These are phyloP conservation scores for Saturnispora sekii DNA, from an alignment of 805 yeast species.

Conservation along the genomic window DNA sequence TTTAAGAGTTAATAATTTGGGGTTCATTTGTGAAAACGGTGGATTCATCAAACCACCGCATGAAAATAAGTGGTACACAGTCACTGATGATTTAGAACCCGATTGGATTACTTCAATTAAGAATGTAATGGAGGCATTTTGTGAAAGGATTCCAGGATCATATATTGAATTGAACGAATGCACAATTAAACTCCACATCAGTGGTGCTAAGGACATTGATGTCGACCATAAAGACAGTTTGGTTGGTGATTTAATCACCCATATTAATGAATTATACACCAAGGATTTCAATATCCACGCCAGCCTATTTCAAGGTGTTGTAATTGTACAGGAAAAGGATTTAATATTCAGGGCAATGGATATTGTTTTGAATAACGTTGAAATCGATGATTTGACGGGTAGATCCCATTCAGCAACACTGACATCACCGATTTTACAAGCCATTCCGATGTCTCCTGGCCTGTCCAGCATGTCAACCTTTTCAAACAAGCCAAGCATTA, in stretches of 20 bases:
- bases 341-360: slow-evolving; percentile 47
- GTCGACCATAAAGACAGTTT: slow-evolving; percentile 54
- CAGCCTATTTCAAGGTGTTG: slow-evolving; percentile 54
- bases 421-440: slow-evolving; percentile 10
- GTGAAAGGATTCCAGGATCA: slow-evolving; percentile 76
- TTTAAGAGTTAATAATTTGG: slow-evolving; percentile 57
- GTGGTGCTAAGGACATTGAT: slow-evolving; percentile 49
- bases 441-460: slow-evolving; percentile 11
- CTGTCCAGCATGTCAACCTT: slow-evolving; percentile 2
- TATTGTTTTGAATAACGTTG: slow-evolving; percentile 32
- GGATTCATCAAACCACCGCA: slow-evolving; percentile 57
- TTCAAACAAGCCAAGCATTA: not conserved
- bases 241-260: slow-evolving; percentile 78
- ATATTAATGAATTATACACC: slow-evolving; percentile 66
- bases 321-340: slow-evolving; percentile 61
- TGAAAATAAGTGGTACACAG: slow-evolving; percentile 48
- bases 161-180: slow-evolving; percentile 66
- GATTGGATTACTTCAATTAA: slow-evolving; percentile 53
- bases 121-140: slow-evolving; percentile 46
- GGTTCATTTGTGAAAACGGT: slow-evolving; percentile 87
- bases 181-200: slow-evolving; percentile 67
- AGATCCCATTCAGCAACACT: slow-evolving; percentile 14
- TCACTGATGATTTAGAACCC: slow-evolving; percentile 41
- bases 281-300: slow-evolving; percentile 62
- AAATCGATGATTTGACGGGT: not conserved